A percentile compares a stretch with the other conserved stretches of the same genome.
These are phyloP conservation scores for Priceomyces haplophilus DNA, from an alignment of 805 yeast genomes.

Conservation along the genomic window DNA sequence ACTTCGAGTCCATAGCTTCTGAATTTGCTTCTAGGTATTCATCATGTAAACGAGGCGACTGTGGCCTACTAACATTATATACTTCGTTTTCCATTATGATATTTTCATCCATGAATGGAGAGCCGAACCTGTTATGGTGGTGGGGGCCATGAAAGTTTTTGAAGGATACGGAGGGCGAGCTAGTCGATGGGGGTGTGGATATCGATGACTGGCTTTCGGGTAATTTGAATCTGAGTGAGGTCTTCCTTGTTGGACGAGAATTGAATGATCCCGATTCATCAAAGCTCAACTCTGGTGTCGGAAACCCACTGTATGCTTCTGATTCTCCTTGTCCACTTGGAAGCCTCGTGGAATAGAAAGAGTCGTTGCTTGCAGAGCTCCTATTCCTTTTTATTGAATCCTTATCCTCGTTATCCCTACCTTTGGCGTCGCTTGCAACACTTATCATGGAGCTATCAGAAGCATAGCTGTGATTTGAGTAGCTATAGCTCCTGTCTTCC, in stretches of 20 bases:
- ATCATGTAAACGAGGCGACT: slow-evolving; percentile 24
- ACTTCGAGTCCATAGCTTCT: slow-evolving; percentile 2
- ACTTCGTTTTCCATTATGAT: slow-evolving; percentile 25
- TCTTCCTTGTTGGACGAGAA: slow-evolving; percentile 13
- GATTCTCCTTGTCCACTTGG: slow-evolving; percentile 9
- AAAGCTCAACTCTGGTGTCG: slow-evolving; percentile 24
- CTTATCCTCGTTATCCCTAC: background rate
- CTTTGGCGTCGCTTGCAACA: slow-evolving; percentile 1
- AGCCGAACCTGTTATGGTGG: slow-evolving; percentile 12
- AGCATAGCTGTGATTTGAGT: slow-evolving; percentile 3
- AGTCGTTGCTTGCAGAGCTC: slow-evolving; percentile 15
- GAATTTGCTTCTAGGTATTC: background rate
- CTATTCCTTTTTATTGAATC: background rate
- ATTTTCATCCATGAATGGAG: slow-evolving; percentile 30
- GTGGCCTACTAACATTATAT: slow-evolving; percentile 20
- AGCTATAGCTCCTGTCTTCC: slow-evolving; percentile 3
- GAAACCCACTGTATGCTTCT: slow-evolving; percentile 16
- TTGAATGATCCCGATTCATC: slow-evolving; percentile 10
- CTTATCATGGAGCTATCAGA: slow-evolving; percentile 1
- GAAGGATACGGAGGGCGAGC: slow-evolving; percentile 3
- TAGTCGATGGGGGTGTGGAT: slow-evolving; percentile 11
- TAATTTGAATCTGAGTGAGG: slow-evolving; percentile 30
- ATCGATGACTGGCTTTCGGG: slow-evolving; percentile 15
- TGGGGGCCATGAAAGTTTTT: background rate
- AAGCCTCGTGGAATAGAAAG: slow-evolving; percentile 16